Evolutionary conservation across 257 asterid genomes (phyloP), one percentile per base, ranked within the genome.

Genomic region (Przewalskia tangutica): DNA sequence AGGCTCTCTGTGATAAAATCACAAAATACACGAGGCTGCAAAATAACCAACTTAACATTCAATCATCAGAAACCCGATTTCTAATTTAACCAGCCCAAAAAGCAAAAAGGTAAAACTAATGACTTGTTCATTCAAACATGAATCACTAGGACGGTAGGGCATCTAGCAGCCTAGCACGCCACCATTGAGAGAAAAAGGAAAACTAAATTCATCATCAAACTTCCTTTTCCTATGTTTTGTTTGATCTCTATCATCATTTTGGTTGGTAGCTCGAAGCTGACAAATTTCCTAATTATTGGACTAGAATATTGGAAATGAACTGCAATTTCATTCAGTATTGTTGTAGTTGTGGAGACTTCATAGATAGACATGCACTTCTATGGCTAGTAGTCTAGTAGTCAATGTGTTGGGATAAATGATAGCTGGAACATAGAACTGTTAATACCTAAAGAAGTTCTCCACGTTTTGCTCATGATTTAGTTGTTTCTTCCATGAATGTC

Each of bases 231-330:
- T 3, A 23, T 3, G 18, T 23, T 50, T 32, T 50, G 46, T 50
- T 50, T 75, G 80, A 75, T 75, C 46, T 75, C 80, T 75, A 75
- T 50, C 77, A 68, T 40, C 78, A 20, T 11, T 75, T 50, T 75
- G 23, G 62, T 23, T 75, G 80, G 62, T 34, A 50, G 62, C 56
- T 9, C 8, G 0, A 27, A 34, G 46, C 80, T 75, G 80, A 50
- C 7, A 75, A 12, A 1, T 50, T 50, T 23, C 55, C 46, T 50
- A 48, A 51, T 75, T 20, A 13, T 13, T 75, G 23, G 46, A 75
- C 62, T 48, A 23, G 27, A 75, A 50, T 23, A 54, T 23, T 50
- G 44, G 44, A 23, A 44, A 23, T 27, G 20, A 50, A 50, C 44
- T 75, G 62, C 59, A 46, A 27, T 13, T 13, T 48, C 32, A 71